A percentile compares a stretch with the other conserved stretches of the same genome.
phyloP scores from a whole-genome alignment of 306 rosid genomes.

The cucumber (Cucumis sativus) region DNA sequence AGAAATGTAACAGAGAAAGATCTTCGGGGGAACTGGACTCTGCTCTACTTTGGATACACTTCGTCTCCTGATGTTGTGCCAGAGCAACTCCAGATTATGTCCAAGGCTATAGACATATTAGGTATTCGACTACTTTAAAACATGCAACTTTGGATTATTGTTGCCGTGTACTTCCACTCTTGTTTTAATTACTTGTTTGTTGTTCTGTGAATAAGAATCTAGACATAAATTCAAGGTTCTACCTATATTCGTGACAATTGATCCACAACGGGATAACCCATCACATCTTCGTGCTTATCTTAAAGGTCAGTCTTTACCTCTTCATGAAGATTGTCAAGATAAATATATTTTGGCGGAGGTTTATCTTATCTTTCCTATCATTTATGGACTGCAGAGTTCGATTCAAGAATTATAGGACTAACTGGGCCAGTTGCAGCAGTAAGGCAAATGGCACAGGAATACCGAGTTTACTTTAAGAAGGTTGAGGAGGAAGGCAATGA shows the following conservation, averaged over 20 bases:
- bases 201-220: slow-evolving; percentile 36
- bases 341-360: not conserved
- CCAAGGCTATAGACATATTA: slow-evolving; percentile 47
- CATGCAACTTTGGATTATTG: not conserved
- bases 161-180: slow-evolving; percentile 4
- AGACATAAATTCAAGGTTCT: slow-evolving; percentile 35
- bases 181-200: not conserved
- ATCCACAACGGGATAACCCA: slow-evolving; percentile 87
- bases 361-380: not conserved
- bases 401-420: slow-evolving; percentile 60
- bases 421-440: slow-evolving; percentile 65
- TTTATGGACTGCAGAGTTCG: slow-evolving; percentile 49
- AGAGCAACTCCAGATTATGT: slow-evolving; percentile 54
- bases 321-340: not conserved
- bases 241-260: slow-evolving; percentile 79
- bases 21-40: slow-evolving; percentile 73
- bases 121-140: slow-evolving; percentile 24
- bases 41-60: slow-evolving; percentile 81
- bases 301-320: slow-evolving; percentile 41
- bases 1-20: slow-evolving; percentile 38
- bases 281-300: slow-evolving; percentile 71
- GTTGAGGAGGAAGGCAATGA: slow-evolving; percentile 79
- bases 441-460: slow-evolving; percentile 89
- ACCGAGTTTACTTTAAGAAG: slow-evolving; percentile 61
- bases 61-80: slow-evolving; percentile 95